Conservation (phyloP, 169 alveolate species). For the Cryptosporidium sp. region DNA sequence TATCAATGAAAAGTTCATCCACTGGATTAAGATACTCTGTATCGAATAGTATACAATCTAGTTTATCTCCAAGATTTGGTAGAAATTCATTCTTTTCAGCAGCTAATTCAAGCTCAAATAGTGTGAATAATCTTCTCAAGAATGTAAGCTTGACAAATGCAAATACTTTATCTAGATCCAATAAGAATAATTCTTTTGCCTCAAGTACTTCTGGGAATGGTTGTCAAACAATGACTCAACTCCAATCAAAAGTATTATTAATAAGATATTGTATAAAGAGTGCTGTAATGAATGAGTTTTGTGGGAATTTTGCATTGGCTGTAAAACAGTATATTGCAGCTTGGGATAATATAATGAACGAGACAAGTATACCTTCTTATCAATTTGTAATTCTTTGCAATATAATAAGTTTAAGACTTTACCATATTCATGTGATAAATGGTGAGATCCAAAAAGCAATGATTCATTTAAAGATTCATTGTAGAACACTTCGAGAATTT, state of each 20-base stretch:
- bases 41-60: conserved; percentile 11
- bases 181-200: conserved; percentile 38
- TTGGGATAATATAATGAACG: conserved; percentile 65
- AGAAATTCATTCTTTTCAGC: conserved; percentile 29
- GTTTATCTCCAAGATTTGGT: conserved; percentile 58
- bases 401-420: conserved; percentile 44
- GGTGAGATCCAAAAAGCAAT: conserved; percentile 58
- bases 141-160: neutral
- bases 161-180: neutral
- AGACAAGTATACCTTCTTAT: conserved; percentile 35
- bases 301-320: conserved; percentile 57
- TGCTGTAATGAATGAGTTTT: conserved; percentile 74
- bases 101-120: neutral
- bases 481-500: conserved; percentile 34
- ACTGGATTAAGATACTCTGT: conserved; percentile 38
- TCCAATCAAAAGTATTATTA: conserved; percentile 40
- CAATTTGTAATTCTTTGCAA: conserved; percentile 57
- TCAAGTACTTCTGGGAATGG: conserved; percentile 55
- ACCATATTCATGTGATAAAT: conserved; percentile 49
- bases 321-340: conserved; percentile 55
- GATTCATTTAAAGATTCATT: conserved; percentile 53
- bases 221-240: conserved; percentile 27
- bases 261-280: conserved; percentile 71
- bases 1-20: conserved; percentile 30
- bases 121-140: conserved; percentile 1